Evolutionary conservation across 169 alveolate genomes (phyloP), one percentile per base, ranked within the genome.

Genomic region (Babesia ovata): DNA sequence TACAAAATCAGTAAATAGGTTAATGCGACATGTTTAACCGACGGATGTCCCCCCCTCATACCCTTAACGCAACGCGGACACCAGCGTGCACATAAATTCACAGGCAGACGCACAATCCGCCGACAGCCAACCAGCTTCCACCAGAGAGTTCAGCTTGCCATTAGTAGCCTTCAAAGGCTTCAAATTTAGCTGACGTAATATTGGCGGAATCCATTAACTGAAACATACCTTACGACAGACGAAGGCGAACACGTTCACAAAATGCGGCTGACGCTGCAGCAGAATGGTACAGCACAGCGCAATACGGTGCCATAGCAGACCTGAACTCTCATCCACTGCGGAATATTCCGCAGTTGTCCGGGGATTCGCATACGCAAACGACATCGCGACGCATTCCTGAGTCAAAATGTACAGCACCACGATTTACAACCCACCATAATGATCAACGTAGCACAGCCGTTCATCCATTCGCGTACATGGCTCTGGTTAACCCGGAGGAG

Each of bases 61-160:
- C 12, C 9, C 0, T 42, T 50, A 62, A 19, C 60, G 69, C 21
- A 67, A 12, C 78, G 56, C 29, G 10, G 83, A 79, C 45, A 46
- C 70, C 42, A 65, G 74, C 44, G 81, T 50, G 21, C 63, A 70
- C 67, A 79, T 22, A 65, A 79, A 70, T n/a, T 79, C 87, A 9
- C 57, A 33, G 9, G 74, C 63, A 16, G 59, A 45, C 17, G 63
- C 59, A 53, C 74, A 48, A 19, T 79, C 84, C 21, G 60, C 76
- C 24, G 73, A 48, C 6, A 67, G n/a, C 54, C 46, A 54, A 0
- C 77, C 87, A 24, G 75, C 74, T 10, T 70, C 65, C 0, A 79
- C 61, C 19, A 48, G 49, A 19, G 7, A 2, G 0, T 79, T 71
- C 26, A 70, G 24, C 10, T 16, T 45, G 21, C 33, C 61, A 22